Evolutionary conservation across 805 yeast genomes (phyloP).

Genomic region (Brettanomyces custersianus): DNA sequence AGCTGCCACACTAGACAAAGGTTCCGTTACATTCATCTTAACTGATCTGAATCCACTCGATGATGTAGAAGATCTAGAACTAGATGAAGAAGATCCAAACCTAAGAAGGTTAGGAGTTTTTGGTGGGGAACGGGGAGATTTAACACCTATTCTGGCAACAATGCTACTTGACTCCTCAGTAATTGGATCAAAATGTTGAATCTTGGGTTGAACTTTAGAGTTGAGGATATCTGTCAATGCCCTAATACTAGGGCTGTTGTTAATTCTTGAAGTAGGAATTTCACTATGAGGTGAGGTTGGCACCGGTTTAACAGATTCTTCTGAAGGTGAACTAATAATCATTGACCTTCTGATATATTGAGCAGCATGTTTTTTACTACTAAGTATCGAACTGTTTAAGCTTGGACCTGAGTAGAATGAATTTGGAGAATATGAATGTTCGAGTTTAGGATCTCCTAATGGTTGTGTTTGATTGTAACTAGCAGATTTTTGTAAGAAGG

Average conservation of each 20-base stretch:
- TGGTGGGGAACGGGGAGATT: no score
- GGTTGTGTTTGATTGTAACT: slow-evolving; percentile 2
- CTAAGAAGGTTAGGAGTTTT: no score
- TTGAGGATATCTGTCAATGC: slow-evolving; percentile 25
- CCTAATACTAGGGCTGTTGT: slow-evolving; percentile 29
- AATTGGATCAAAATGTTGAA: slow-evolving; percentile 8
- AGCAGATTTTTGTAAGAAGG: slow-evolving; percentile 1
- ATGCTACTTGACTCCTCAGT: no score
- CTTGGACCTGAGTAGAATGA: slow-evolving; percentile 25
- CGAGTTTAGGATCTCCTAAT: slow-evolving; percentile 10
- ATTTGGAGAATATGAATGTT: no score
- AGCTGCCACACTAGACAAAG: not conserved
- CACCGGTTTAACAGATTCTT: slow-evolving; percentile 16
- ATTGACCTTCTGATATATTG: slow-evolving; percentile 24
- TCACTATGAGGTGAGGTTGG: not conserved
- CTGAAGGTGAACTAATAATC: slow-evolving; percentile 25
- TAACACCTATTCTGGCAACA: no score
- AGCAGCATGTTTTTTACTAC: slow-evolving; percentile 21
- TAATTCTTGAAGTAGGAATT: slow-evolving; percentile 10
- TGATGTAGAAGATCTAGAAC: not conserved
- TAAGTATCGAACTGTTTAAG: slow-evolving; percentile 13
- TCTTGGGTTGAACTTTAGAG: slow-evolving; percentile 13
- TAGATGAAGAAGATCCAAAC: not conserved
- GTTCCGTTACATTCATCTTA: not conserved
- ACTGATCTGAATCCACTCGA: no score